These are phyloP conservation scores for Monosporozyma yasuniensis DNA, from an alignment of 805 yeast genomes.

Conservation along the genomic window DNA sequence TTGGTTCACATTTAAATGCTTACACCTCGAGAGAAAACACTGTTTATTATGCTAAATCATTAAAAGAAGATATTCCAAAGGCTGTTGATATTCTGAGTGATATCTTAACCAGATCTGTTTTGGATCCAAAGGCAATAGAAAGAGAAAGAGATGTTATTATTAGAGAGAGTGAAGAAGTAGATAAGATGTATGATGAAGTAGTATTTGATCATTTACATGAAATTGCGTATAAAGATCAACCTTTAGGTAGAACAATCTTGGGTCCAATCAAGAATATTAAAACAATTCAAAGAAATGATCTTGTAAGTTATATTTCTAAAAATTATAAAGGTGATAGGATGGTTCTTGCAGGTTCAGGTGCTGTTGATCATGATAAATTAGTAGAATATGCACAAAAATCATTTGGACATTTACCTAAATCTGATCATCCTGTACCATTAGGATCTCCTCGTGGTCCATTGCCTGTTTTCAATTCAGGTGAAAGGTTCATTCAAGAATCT, in stretches of 20 bases:
- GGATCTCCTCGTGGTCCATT: constrained; percentile 56
- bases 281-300: constrained; percentile 66
- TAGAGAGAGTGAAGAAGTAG: constrained; percentile 96
- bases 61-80: constrained; percentile 69
- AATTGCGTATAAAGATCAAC: constrained; percentile 81
- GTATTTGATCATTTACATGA: constrained; percentile 95
- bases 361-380: constrained; percentile 78
- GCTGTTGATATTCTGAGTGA: constrained; percentile 86
- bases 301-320: constrained; percentile 66
- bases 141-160: constrained; percentile 94
- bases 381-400: constrained; percentile 66
- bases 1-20: constrained; percentile 97
- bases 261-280: constrained; percentile 89
- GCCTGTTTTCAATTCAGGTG: constrained; percentile 80
- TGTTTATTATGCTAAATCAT: constrained; percentile 87
- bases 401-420: constrained; percentile 57
- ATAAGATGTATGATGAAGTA: constrained; percentile 96
- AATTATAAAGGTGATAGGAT: constrained; percentile 94
- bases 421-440: constrained; percentile 51
- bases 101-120: constrained; percentile 74
- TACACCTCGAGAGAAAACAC: constrained; percentile 97
- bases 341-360: constrained; percentile 97
- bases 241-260: constrained; percentile 89
- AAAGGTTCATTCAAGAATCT: constrained; percentile 72
- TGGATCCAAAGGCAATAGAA: constrained; percentile 80